Evolutionary conservation across 768 basidiomycete species (phyloP).

Genomic region (Clavaria fumosa): DNA sequence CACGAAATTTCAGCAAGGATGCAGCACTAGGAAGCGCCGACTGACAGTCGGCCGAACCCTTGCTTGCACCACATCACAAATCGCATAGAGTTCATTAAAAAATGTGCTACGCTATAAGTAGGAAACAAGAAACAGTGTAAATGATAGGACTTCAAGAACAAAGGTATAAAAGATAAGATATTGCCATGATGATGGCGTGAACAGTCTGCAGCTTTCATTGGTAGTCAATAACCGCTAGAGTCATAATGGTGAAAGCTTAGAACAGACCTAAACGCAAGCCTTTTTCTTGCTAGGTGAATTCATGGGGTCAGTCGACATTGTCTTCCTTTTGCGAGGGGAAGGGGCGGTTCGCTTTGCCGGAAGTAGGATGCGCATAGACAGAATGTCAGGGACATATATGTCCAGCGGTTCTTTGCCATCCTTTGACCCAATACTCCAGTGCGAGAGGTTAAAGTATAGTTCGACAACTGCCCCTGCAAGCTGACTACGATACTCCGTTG

Average conservation of each 20-base stretch:
- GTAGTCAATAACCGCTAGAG: no score
- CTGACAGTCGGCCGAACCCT: no score
- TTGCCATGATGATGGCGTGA: no score
- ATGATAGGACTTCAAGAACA: no score
- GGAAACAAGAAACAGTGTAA: no score
- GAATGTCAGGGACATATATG: neutral
- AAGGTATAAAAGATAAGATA: no score
- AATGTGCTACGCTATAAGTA: no score
- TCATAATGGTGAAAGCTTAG: neutral
- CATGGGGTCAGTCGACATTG: neutral
- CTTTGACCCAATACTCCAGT: conserved; percentile 5
- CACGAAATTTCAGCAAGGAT: no score
- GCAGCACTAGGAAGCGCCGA: no score
- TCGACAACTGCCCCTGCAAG: conserved; percentile 3
- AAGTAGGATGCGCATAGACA: neutral
- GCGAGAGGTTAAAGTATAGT: conserved; percentile 2
- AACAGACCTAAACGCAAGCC: neutral
- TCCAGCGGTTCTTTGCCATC: neutral
- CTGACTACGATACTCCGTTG: neutral
- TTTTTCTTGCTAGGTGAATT: conserved; percentile 5
- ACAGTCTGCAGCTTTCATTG: no score
- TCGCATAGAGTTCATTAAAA: no score
- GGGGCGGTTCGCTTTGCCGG: neutral
- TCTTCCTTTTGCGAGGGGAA: neutral
- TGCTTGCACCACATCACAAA: no score